A percentile compares a stretch with the other conserved stretches of the same genome.
phyloP scores from a whole-genome alignment of 2,329 filamentous ascomycete genomes.

The Chalara sp. region DNA sequence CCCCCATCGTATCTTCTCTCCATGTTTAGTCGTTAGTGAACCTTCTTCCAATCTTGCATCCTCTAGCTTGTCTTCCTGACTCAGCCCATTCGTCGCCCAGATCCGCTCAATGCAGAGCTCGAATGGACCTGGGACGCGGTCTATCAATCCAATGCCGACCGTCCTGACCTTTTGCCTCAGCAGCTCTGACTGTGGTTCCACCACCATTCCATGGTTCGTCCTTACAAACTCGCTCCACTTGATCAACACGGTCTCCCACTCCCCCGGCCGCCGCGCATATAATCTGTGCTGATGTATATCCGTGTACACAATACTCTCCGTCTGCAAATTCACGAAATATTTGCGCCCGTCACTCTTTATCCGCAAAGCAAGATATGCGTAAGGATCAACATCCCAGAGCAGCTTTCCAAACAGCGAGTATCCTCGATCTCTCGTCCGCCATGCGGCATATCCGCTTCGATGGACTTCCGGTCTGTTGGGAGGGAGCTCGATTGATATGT shows the following conservation, averaged over 20 bases:
- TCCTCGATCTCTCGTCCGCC: constrained; percentile 71
- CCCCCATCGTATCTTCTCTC: constrained; percentile 36
- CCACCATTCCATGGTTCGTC: constrained; percentile 85
- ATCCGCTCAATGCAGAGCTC: constrained; percentile 78
- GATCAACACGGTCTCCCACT: constrained; percentile 94
- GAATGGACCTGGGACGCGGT: constrained; percentile 82
- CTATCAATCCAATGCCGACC: constrained; percentile 82
- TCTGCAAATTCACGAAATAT: constrained; percentile 94
- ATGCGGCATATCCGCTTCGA: constrained; percentile 82
- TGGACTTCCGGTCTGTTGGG: constrained; percentile 65
- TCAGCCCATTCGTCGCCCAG: constrained; percentile 72
- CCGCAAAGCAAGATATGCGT: constrained; percentile 78
- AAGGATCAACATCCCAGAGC: constrained; percentile 85
- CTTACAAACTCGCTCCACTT: constrained; percentile 90
- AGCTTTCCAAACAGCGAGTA: constrained; percentile 79
- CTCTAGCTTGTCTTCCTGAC: constrained; percentile 16
- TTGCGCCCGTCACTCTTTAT: constrained; percentile 86
- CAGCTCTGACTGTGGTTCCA: constrained; percentile 90
- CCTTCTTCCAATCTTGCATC: constrained; percentile 29
- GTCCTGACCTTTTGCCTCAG: constrained; percentile 78
- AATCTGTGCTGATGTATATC: constrained; percentile 93
- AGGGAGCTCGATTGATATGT: constrained; percentile 81
- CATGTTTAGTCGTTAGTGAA: constrained; percentile 35
- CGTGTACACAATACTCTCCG: constrained; percentile 87
- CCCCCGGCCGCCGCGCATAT: constrained; percentile 68